Base-by-base conservation (phyloP, 1,284 basidiomycete genomes). In the Garcileccinum viscosum region DNA sequence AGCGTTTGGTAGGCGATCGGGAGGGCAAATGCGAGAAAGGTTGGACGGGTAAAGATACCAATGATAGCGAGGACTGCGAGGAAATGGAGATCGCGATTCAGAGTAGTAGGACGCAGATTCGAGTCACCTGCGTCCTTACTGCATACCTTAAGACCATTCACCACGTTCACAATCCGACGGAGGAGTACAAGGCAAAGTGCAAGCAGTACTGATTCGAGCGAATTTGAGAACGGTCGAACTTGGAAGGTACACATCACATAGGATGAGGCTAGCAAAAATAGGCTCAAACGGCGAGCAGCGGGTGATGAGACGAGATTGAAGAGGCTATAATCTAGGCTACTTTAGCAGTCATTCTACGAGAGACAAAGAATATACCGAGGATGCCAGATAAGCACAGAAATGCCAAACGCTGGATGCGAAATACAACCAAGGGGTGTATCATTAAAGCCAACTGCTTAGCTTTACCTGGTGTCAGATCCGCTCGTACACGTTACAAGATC, bases 141-240 rank as follows among this genome's bases (percentile, higher is more conserved):
- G 37, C 50, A 56, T 33, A 44, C 38, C 38, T 67, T 56, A 38
- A 61, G 60, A 58, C 22, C 50, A 2, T 50, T 27, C 33, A 38
- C 40, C 33, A 33, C 38, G 30, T 65, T 67, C 27, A 64, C 50
- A 33, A 80, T 60, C 40, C 68, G 70, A 24, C 64, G 70, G 53
- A 80, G 66, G 27, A 71, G 64, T 6, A 76, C 71, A 4, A 84
- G 72, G 27, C 75, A 80, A 15, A 80, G 56, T 9, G 79, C 75
- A 6, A 84, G 64, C n/a, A 81, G 59, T 4, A 80, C 64, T 5
- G 81, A 76, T 70, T 84, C 83, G 5, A 82, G 68, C 4, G 82
- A 79, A 65, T 84, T 84, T 27, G 84, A 82, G 67, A 84, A 84
- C 3, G 83, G 82, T 44, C 83, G 77, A 32, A 82, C 69, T 70